These are phyloP conservation scores for Verticillium nonalfalfae DNA, from an alignment of 2,329 filamentous ascomycete species.

Conservation along the genomic window DNA sequence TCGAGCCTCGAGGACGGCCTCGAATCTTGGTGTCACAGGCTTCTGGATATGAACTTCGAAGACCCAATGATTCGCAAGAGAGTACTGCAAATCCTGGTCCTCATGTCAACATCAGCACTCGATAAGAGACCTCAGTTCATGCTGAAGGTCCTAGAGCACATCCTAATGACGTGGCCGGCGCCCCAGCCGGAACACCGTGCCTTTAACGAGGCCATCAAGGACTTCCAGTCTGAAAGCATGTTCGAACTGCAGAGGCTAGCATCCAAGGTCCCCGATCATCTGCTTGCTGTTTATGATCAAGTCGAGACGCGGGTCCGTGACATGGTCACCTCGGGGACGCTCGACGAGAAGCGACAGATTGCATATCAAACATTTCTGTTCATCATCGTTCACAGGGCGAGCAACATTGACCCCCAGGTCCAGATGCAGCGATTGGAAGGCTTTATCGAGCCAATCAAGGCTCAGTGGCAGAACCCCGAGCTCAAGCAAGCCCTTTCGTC, in stretches of 20 bases:
- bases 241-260: conserved; percentile 85
- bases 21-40: conserved; percentile 65
- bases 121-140: conserved; percentile 76
- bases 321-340: conserved; percentile 63
- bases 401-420: conserved; percentile 61
- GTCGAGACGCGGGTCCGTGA: conserved; percentile 79
- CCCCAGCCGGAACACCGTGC: conserved; percentile 63
- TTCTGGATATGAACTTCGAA: conserved; percentile 68
- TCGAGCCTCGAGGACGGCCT: conserved; percentile 55
- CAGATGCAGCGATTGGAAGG: conserved; percentile 66
- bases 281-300: conserved; percentile 81
- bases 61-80: conserved; percentile 81
- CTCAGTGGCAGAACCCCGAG: conserved; percentile 69
- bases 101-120: conserved; percentile 75
- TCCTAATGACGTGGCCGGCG: conserved; percentile 75
- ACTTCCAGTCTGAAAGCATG: conserved; percentile 78
- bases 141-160: conserved; percentile 83
- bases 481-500: conserved; percentile 65
- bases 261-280: conserved; percentile 83
- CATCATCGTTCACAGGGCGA: conserved; percentile 86
- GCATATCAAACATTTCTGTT: conserved; percentile 89
- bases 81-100: conserved; percentile 74
- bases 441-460: conserved; percentile 77
- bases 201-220: conserved; percentile 85
- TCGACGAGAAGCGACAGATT: conserved; percentile 78